These are phyloP conservation scores for Onygena corvina DNA, from an alignment of 2,329 filamentous ascomycete species.

Conservation along the genomic window DNA sequence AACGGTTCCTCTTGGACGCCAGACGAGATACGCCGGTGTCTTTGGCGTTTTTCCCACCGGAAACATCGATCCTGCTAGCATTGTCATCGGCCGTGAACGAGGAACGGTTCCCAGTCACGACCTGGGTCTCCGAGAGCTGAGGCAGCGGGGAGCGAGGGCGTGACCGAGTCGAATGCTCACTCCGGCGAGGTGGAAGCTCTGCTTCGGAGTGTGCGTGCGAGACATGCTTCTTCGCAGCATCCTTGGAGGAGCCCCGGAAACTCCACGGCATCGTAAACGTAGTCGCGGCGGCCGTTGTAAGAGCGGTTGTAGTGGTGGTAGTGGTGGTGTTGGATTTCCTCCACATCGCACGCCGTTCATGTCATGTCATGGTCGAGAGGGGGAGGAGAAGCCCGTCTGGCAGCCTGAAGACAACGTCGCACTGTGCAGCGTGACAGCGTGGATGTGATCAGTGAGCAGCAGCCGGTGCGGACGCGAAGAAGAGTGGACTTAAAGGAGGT, in stretches of 20 bases:
- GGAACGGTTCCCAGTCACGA: background rate
- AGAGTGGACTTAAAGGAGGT: background rate
- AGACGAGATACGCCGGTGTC: conserved; percentile 8
- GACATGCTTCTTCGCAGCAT: background rate
- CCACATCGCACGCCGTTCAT: conserved; percentile 1
- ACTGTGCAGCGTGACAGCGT: conserved; percentile 5
- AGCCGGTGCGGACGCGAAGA: too few relatives aligned
- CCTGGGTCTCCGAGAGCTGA: conserved; percentile 3
- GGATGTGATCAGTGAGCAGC: conserved; percentile 1
- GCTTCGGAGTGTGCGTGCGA: background rate
- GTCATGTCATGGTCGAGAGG: conserved; percentile 5
- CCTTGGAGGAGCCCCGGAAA: background rate
- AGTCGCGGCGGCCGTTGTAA: background rate
- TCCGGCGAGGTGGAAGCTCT: background rate
- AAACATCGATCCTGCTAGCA: background rate
- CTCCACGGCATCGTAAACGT: conserved; percentile 1
- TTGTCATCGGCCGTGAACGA: background rate
- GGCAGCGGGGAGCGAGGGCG: conserved; percentile 5
- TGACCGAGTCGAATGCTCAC: conserved; percentile 3
- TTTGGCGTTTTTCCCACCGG: background rate
- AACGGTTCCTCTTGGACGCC: conserved; percentile 33
- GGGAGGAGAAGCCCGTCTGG: background rate
- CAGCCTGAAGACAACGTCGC: background rate
- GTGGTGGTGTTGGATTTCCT: conserved; percentile 7
- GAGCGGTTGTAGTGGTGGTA: background rate